Conservation (phyloP, 2,329 filamentous ascomycete species). For the Scorias spongiosa region DNA sequence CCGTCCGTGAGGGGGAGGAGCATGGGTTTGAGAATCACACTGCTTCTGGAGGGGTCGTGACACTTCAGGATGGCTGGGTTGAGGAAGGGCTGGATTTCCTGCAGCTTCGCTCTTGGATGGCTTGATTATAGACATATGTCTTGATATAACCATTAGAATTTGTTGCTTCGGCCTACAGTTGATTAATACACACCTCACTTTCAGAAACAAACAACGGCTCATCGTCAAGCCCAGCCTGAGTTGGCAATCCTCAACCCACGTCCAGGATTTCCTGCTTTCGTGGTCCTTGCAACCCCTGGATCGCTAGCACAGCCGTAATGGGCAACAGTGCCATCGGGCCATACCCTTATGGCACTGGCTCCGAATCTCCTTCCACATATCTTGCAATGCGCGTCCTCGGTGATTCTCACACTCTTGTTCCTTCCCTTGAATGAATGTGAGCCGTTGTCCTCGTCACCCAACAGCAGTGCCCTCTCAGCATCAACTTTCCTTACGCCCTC, state of each 20-base stretch:
- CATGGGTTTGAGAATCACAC: slow-evolving; percentile 23
- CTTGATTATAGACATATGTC: no score
- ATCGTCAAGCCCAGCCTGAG: slow-evolving; percentile 1
- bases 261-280: neutral
- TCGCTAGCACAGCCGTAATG: slow-evolving; percentile 32
- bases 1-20: slow-evolving; percentile 15
- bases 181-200: no score
- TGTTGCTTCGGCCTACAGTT: no score
- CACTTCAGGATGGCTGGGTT: slow-evolving; percentile 17
- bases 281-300: neutral
- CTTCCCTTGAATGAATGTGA: slow-evolving; percentile 36
- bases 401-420: slow-evolving; percentile 60
- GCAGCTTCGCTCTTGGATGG: slow-evolving; percentile 2
- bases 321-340: slow-evolving; percentile 49
- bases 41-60: slow-evolving; percentile 1
- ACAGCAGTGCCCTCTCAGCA: slow-evolving; percentile 54
- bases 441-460: slow-evolving; percentile 55
- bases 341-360: slow-evolving; percentile 76
- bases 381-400: slow-evolving; percentile 76
- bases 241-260: neutral
- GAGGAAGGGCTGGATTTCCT: slow-evolving; percentile 12
- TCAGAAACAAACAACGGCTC: no score
- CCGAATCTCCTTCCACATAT: slow-evolving; percentile 90
- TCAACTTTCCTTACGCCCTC: slow-evolving; percentile 66
- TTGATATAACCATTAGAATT: no score